phyloP scores from a whole-genome alignment of 345 rosid species.

The Rhodamnia rubescens region DNA sequence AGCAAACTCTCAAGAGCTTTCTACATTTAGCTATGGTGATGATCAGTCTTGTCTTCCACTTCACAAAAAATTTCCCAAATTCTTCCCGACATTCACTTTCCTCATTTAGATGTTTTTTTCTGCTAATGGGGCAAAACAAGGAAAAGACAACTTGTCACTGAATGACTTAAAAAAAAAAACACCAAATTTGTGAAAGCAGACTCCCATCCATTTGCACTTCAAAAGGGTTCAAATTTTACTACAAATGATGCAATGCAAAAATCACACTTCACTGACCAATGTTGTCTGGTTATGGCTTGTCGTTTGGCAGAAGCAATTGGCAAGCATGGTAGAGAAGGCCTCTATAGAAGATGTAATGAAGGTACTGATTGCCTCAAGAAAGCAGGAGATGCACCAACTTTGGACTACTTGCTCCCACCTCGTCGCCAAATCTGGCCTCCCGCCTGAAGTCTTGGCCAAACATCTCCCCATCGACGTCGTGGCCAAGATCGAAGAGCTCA shows the following conservation, averaged over 20 bases:
- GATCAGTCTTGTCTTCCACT: background rate
- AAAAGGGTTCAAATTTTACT: background rate
- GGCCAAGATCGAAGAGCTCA: slow-evolving; percentile 41
- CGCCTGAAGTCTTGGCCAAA: slow-evolving; percentile 31
- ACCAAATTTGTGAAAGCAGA: background rate
- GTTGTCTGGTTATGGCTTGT: background rate
- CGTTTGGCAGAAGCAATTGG: slow-evolving; percentile 75
- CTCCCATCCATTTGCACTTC: background rate
- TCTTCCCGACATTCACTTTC: slow-evolving; percentile 31
- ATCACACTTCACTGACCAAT: background rate
- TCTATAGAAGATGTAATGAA: slow-evolving; percentile 98
- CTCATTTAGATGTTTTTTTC: slow-evolving; percentile 27
- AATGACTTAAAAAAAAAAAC: background rate
- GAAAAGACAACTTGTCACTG: background rate
- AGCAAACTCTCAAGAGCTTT: slow-evolving; percentile 13
- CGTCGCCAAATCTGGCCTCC: slow-evolving; percentile 73
- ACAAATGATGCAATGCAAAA: background rate
- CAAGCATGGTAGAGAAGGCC: slow-evolving; percentile 89
- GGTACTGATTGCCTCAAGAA: slow-evolving; percentile 89
- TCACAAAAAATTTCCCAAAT: background rate
- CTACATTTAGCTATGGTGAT: background rate
- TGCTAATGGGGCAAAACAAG: slow-evolving; percentile 7
- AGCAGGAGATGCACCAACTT: slow-evolving; percentile 93
- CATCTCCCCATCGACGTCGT: slow-evolving; percentile 41
- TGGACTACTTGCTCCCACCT: slow-evolving; percentile 98